phyloP scores from a whole-genome alignment of 306 rosid species.

The Rosa lucieae region DNA sequence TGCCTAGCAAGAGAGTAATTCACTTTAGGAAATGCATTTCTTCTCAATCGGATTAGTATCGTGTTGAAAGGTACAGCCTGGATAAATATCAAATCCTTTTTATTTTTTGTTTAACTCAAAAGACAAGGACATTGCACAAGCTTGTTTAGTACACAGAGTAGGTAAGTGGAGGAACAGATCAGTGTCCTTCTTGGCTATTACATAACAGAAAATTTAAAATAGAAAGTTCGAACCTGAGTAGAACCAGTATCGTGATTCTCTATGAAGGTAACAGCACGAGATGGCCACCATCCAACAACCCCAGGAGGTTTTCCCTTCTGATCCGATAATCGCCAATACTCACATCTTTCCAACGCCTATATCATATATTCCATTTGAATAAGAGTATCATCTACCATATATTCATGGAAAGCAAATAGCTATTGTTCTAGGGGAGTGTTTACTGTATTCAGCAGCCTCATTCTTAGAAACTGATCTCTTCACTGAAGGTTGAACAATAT shows the following conservation, averaged over 20 bases:
- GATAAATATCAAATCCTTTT: background rate
- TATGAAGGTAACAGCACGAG: constrained; percentile 96
- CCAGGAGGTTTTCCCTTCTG: constrained; percentile 91
- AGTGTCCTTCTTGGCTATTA: background rate
- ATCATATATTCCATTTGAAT: constrained; percentile 9
- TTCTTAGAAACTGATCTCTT: background rate
- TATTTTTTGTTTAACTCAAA: background rate
- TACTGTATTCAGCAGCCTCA: background rate
- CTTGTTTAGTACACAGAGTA: background rate
- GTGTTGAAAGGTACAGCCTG: background rate
- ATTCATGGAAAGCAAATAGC: background rate
- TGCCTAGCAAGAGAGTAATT: background rate
- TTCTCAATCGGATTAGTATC: constrained; percentile 1
- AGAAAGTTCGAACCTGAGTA: constrained; percentile 71
- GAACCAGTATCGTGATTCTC: constrained; percentile 99
- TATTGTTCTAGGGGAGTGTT: background rate
- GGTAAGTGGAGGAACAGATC: background rate
- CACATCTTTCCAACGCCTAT: constrained; percentile 79
- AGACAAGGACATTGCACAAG: background rate
- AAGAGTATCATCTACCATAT: constrained; percentile 2
- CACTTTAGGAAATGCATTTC: background rate
- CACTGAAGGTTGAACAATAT: background rate
- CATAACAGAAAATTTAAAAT: background rate
- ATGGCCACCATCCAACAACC: constrained; percentile 99
- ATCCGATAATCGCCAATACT: constrained; percentile 98